A percentile compares a stretch with the other conserved stretches of the same genome.
Conservation (phyloP, 129 eudicot genomes). For the Kitagawia praeruptora region DNA sequence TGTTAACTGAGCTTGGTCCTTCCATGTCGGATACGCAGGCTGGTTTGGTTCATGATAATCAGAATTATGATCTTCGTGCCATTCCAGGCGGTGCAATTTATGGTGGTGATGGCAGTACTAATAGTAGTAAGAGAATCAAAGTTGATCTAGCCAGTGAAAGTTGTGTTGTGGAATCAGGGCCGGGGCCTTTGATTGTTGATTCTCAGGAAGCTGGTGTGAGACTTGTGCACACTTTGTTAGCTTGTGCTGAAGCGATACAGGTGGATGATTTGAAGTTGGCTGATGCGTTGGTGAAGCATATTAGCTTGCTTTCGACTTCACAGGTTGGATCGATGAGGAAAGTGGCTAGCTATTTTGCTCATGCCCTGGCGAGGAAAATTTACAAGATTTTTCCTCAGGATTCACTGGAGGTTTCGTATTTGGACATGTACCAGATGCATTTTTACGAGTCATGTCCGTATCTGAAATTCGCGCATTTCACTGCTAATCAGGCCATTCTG, state of each 20-base stretch:
- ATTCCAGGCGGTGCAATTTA: constrained; percentile 63
- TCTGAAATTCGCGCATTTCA: constrained; percentile 81
- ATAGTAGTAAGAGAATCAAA: constrained; percentile 33
- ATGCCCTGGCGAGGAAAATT: constrained; percentile 60
- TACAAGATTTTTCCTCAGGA: constrained; percentile 55
- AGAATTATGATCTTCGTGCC: constrained; percentile 51
- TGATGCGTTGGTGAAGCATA: constrained; percentile 50
- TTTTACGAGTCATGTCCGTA: constrained; percentile 74
- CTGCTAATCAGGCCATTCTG: constrained; percentile 80
- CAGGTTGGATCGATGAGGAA: constrained; percentile 73
- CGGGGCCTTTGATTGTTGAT: constrained; percentile 62
- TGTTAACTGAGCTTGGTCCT: constrained; percentile 51
- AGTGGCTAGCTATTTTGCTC: constrained; percentile 67
- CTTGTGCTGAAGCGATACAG: constrained; percentile 73
- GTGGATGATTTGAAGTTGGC: constrained; percentile 47
- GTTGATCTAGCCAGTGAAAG: not conserved
- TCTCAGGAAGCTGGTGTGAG: constrained; percentile 73
- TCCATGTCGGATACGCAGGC: not conserved
- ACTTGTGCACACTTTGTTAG: constrained; percentile 73
- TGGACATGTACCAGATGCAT: constrained; percentile 63
- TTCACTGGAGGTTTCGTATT: constrained; percentile 5
- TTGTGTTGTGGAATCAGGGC: not conserved
- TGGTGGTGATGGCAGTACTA: not conserved
- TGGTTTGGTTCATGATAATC: not conserved
- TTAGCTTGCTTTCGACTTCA: constrained; percentile 38